Percentiles rank a stretch among this genome's conserved stretches.
phyloP scores from a whole-genome alignment of 768 basidiomycete species.

The Lactarius vividus region DNA sequence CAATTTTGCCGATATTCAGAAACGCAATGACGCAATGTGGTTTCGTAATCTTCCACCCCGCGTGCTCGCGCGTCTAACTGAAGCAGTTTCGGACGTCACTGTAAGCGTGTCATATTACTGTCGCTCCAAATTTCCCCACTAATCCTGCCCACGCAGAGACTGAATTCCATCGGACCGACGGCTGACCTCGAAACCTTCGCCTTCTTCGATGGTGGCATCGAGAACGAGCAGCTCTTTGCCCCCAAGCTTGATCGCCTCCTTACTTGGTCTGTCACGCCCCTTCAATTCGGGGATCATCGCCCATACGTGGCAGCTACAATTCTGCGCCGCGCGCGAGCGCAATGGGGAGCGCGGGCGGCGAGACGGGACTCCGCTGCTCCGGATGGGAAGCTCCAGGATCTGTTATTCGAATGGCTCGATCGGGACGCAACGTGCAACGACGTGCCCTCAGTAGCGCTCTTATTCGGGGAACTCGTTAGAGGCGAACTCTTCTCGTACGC shows the following conservation, averaged over 20 bases:
- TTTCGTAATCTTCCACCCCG: conserved; percentile 66
- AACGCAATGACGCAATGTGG: conserved; percentile 78
- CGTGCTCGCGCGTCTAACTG: conserved; percentile 55
- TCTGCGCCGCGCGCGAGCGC: conserved; percentile 59
- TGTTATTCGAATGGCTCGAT: conserved; percentile 81
- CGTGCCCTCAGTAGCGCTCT: conserved; percentile 56
- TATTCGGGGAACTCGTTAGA: conserved; percentile 72
- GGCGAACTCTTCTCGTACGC: conserved; percentile 71
- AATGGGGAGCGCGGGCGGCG: conserved; percentile 58
- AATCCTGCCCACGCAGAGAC: conserved; percentile 42
- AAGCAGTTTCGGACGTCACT: conserved; percentile 56
- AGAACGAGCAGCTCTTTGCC: conserved; percentile 41
- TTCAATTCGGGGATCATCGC: conserved; percentile 81
- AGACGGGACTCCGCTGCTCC: conserved; percentile 60
- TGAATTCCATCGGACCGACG: conserved; percentile 71
- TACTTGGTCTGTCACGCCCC: conserved; percentile 76
- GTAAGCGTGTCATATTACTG: conserved; percentile 29
- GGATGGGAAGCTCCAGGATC: conserved; percentile 65
- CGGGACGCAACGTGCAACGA: conserved; percentile 56
- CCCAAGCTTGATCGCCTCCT: conserved; percentile 71
- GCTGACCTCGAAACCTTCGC: conserved; percentile 56
- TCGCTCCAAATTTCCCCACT: background rate
- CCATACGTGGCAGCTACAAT: conserved; percentile 72
- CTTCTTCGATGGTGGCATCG: conserved; percentile 53
- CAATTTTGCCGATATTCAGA: conserved; percentile 65